phyloP scores from a whole-genome alignment of 371 early-diverging fungal species.

The Rhizomucor pusillus region DNA sequence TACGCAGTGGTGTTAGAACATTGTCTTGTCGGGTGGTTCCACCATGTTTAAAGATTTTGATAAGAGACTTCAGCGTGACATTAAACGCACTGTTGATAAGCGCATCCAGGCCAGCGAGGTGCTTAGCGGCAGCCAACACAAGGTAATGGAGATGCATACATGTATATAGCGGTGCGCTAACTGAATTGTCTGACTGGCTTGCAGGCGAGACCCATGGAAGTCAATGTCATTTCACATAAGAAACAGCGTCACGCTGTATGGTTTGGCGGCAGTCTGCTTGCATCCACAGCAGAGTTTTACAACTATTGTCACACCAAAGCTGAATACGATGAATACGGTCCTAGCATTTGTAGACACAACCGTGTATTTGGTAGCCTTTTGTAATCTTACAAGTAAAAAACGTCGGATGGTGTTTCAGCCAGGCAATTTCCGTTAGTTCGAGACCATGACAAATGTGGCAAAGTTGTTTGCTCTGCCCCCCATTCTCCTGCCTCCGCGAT shows the following conservation, averaged over 20 bases:
- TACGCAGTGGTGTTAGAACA: conserved; percentile 64
- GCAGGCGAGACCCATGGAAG: conserved; percentile 84
- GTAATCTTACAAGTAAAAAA: conserved; percentile 18
- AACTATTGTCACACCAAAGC: conserved; percentile 95
- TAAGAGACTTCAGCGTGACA: conserved; percentile 92
- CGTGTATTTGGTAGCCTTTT: conserved; percentile 77
- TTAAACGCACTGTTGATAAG: conserved; percentile 83
- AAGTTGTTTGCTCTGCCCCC: too few relatives aligned
- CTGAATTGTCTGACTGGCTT: conserved; percentile 6
- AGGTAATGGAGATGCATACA: conserved; percentile 41
- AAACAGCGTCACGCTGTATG: conserved; percentile 98
- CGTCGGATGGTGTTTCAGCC: too few relatives aligned
- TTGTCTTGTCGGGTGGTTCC: conserved; percentile 97
- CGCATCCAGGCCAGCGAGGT: conserved; percentile 76
- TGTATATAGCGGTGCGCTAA: neutral
- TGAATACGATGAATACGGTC: conserved; percentile 98
- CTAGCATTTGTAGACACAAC: conserved; percentile 94
- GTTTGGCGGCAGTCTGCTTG: conserved; percentile 95
- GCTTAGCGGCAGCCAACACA: conserved; percentile 57
- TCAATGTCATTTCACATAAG: conserved; percentile 96
- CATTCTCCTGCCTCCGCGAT: too few relatives aligned
- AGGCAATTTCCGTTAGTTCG: too few relatives aligned
- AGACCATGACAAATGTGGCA: too few relatives aligned
- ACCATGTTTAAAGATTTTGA: conserved; percentile 98
- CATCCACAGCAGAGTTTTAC: conserved; percentile 88